phyloP scores from a whole-genome alignment of 352 stramenopile genomes.

The Achlya hypogyna region DNA sequence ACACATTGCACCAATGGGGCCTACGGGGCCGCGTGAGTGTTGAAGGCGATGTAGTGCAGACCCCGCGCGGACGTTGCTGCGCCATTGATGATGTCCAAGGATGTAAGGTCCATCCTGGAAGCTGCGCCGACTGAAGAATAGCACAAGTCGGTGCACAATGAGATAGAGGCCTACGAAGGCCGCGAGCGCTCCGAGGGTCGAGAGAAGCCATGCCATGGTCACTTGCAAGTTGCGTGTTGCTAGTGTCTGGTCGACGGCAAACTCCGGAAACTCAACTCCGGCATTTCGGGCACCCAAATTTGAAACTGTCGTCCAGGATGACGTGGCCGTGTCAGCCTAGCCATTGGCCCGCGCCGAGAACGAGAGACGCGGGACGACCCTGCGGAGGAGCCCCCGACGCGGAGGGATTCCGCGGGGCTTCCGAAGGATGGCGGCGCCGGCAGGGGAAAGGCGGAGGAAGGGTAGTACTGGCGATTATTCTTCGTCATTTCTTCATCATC shows the following conservation, averaged over 20 bases:
- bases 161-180: conserved; percentile 44
- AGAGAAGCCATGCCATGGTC: background rate
- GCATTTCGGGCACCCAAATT: background rate
- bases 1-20: conserved; percentile 76
- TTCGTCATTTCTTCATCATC: too few species aligned
- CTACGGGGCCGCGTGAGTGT: too few species aligned
- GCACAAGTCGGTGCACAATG: conserved; percentile 55
- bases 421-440: too few species aligned
- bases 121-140: conserved; percentile 73
- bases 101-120: conserved; percentile 70
- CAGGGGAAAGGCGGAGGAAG: too few species aligned
- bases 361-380: too few species aligned
- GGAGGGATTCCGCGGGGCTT: too few species aligned
- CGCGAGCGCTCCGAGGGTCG: conserved; percentile 32
- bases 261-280: background rate
- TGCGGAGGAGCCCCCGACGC: too few species aligned
- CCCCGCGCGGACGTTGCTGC: conserved; percentile 60
- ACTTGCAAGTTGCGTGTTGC: background rate
- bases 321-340: background rate
- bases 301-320: background rate
- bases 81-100: conserved; percentile 65
- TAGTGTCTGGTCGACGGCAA: background rate
- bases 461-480: too few species aligned
- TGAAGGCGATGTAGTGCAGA: conserved; percentile 19
- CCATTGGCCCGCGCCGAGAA: too few species aligned